Evolutionary conservation across 768 basidiomycete species (phyloP).

Genomic region (Boletus sp.): DNA sequence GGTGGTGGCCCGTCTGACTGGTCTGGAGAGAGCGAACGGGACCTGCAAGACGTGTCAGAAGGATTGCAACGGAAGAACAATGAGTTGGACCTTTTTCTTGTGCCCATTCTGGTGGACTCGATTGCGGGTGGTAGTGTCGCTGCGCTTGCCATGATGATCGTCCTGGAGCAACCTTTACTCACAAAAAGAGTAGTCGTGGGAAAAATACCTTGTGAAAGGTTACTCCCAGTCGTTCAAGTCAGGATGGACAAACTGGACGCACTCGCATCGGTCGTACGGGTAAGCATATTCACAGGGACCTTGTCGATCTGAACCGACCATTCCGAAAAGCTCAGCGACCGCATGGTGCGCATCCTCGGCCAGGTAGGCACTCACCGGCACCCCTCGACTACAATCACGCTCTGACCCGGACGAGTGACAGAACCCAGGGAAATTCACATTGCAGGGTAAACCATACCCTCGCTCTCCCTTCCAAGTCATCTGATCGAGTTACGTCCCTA

Average conservation of each 20-base stretch:
- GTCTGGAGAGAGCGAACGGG: constrained; percentile 46
- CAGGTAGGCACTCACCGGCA: constrained; percentile 48
- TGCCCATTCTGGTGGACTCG: constrained; percentile 36
- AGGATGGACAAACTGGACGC: constrained; percentile 52
- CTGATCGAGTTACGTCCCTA: constrained; percentile 26
- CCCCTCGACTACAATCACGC: neutral
- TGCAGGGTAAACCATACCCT: constrained; percentile 59
- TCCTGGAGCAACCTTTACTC: neutral
- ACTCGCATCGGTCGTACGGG: constrained; percentile 54
- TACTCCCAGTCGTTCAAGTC: neutral
- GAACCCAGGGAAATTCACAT: constrained; percentile 88
- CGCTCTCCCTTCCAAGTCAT: too few relatives aligned
- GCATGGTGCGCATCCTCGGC: constrained; percentile 67
- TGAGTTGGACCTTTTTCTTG: constrained; percentile 42
- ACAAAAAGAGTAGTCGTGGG: constrained; percentile 8
- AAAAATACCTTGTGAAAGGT: neutral
- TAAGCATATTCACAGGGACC: constrained; percentile 24
- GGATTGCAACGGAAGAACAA: neutral
- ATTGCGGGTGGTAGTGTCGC: constrained; percentile 1
- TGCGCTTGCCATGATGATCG: neutral
- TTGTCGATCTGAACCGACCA: neutral
- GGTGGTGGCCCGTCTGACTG: constrained; percentile 37
- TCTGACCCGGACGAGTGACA: constrained; percentile 27
- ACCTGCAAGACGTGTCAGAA: constrained; percentile 34
- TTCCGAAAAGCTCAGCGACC: constrained; percentile 56